Evolutionary conservation across 257 asterid species (phyloP).

Genomic region (Solanum stenotomum): DNA sequence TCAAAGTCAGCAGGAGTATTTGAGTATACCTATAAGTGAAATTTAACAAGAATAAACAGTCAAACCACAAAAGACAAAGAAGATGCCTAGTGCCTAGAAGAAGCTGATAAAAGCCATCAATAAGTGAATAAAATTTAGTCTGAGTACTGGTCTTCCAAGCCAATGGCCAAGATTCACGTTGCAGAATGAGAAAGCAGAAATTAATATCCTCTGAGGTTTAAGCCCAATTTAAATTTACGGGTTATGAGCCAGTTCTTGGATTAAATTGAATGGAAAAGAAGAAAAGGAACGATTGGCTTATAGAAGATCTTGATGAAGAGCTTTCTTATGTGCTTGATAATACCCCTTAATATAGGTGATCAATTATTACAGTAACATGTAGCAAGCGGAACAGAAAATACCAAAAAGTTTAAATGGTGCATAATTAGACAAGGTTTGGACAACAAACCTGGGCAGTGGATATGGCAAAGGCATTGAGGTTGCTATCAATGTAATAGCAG

Average conservation of each 20-base stretch:
- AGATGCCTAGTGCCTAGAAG: background rate
- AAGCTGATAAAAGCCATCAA: background rate
- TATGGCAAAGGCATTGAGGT: constrained; percentile 66
- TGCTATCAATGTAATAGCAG: constrained; percentile 71
- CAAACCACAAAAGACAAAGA: background rate
- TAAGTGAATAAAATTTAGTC: background rate
- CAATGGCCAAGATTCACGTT: background rate
- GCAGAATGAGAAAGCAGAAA: background rate
- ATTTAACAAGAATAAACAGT: background rate
- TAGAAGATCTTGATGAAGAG: background rate
- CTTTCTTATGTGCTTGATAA: background rate
- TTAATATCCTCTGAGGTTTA: background rate
- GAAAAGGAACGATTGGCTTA: background rate
- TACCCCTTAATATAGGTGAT: background rate
- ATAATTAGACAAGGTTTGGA: background rate
- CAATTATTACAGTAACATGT: background rate
- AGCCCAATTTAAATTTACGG: background rate
- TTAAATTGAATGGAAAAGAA: background rate
- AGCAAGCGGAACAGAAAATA: background rate
- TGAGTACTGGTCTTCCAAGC: background rate
- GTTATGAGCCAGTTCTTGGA: background rate
- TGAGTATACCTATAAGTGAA: constrained; percentile 46
- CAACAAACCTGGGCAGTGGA: constrained; percentile 69
- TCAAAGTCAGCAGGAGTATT: constrained; percentile 89
- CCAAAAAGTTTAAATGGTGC: background rate